Evolutionary conservation across 176 grass and related monocot species (phyloP), one percentile per base, ranked within the genome.

Genomic region (Oryza rufipogon): DNA sequence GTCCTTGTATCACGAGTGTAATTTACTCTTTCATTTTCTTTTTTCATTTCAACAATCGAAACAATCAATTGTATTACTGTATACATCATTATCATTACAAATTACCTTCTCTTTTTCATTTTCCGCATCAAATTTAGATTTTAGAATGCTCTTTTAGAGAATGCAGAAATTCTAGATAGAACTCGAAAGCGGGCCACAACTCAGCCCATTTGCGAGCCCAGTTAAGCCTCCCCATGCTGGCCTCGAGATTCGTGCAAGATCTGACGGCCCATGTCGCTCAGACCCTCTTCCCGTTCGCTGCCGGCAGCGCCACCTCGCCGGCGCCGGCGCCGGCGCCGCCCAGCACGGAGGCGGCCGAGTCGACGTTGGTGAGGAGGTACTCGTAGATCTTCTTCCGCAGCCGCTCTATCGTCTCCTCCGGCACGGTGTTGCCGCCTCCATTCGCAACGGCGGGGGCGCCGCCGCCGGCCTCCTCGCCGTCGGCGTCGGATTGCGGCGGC

Each of bases 321-420:
- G 82, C 83, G 68, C 87, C 85, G 45, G 44, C 85, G 45, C 89
- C 89, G 9, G 82, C 83, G 71, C 87, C 85, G 45, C 91, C 89
- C n/a, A 99, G 89, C 66, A 92, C 89, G 74, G 89, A 91, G 26
- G 96, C 96, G 1, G 93, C 93, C 42, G 93, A 99, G 48, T 98
- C 91, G 2, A 98, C 93, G 80, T 98, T 92, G 5, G 93, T 88
- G 49, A 98, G 89, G 13, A 98, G 91, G 78, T 91, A 95, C 42
- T 92, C 91, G 87, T 94, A 98, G 26, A 98, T 98, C 69, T 98
- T 98, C 86, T 91, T 93, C 75, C 91, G 80, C 32, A 98, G 69
- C 74, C 91, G 44, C 68, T 92, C 96, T 76, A 98, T 87, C 12
- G 91, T 93, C 66, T 98, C 93, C 79, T 89, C 81, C 3, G 87